Conservation (phyloP, 345 rosid species). For the Eucalyptus erythrocorys region DNA sequence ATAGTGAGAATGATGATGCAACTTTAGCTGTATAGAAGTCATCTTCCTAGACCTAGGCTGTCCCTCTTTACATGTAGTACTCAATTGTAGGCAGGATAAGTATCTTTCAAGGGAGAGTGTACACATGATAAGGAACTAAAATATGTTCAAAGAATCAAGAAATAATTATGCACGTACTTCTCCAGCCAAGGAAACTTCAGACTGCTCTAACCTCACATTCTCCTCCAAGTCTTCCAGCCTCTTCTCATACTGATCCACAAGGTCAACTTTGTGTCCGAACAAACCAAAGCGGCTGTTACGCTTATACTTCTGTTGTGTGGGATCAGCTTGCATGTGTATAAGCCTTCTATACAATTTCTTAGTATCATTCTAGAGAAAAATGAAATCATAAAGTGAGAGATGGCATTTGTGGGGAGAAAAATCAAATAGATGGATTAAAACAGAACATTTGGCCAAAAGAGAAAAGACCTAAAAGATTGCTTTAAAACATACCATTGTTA, state of each 20-base stretch:
- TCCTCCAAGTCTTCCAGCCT: conserved; percentile 56
- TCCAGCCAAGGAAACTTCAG: conserved; percentile 48
- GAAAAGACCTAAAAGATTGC: not conserved
- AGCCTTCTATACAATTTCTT: conserved; percentile 37
- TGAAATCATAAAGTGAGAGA: not conserved
- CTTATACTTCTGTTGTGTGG: conserved; percentile 14
- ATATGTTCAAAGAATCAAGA: not conserved
- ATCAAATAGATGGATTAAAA: not conserved
- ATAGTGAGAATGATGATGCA: not conserved
- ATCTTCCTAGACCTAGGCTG: not conserved
- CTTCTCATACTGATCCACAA: conserved; percentile 60
- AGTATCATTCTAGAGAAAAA: conserved; percentile 34
- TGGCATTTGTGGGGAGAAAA: not conserved
- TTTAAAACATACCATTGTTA: not conserved
- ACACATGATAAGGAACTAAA: not conserved
- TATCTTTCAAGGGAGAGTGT: not conserved
- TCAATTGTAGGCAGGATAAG: not conserved
- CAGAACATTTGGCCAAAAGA: not conserved
- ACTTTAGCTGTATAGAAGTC: not conserved
- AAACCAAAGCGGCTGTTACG: conserved; percentile 17
- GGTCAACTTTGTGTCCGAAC: conserved; percentile 39
- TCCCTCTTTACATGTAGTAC: not conserved
- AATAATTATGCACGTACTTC: conserved; percentile 26
- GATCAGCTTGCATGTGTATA: conserved; percentile 35
- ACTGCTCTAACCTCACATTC: conserved; percentile 50